These are phyloP conservation scores for Cytospora leucostoma DNA, from an alignment of 2,329 filamentous ascomycete genomes.

Conservation along the genomic window DNA sequence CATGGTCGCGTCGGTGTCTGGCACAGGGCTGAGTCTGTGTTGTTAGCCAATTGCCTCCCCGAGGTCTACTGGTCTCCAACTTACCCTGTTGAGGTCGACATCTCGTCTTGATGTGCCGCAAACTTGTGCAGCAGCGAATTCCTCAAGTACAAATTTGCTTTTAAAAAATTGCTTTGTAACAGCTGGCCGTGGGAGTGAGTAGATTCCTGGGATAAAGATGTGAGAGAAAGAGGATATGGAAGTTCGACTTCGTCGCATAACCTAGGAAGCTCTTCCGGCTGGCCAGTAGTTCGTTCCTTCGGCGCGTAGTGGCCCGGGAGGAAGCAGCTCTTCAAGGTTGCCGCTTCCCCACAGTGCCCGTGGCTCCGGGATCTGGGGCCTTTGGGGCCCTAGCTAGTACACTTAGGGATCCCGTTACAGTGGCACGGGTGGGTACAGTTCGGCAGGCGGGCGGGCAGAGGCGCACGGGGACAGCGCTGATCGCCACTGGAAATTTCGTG, in stretches of 20 bases:
- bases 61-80: not conserved
- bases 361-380: not conserved
- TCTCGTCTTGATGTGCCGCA: constrained; percentile 1
- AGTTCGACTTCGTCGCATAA: not conserved
- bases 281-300: not conserved
- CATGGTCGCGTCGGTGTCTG: constrained; percentile 1
- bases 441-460: constrained; percentile 13
- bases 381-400: too few relatives aligned
- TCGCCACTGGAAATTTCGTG: constrained; percentile 19
- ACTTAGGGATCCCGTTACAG: not conserved
- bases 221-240: not conserved
- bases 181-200: not conserved
- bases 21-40: constrained; percentile 1
- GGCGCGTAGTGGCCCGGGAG: not conserved
- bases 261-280: not conserved
- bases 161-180: not conserved
- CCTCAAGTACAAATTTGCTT: not conserved
- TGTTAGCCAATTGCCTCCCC: not conserved
- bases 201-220: not conserved
- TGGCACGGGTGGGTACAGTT: not conserved
- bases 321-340: not conserved
- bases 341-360: not conserved
- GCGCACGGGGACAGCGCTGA: constrained; percentile 8
- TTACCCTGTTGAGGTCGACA: constrained; percentile 9
- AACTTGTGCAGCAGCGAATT: not conserved